Evolutionary conservation across 306 rosid genomes (phyloP).

Genomic region (Hippophae tibetana): DNA sequence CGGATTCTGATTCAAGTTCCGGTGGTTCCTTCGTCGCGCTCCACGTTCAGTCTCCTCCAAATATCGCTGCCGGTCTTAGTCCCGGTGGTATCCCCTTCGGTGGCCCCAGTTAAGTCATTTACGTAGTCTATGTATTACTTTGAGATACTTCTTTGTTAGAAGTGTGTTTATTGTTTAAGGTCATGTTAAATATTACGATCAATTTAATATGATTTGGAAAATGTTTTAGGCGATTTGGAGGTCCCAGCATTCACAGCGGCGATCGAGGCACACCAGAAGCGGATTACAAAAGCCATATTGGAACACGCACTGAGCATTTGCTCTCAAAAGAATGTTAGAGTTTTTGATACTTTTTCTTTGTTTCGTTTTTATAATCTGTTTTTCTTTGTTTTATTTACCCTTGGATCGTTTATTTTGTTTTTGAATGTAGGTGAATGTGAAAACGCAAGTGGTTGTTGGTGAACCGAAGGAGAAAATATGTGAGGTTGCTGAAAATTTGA

Average conservation of each 20-base stretch:
- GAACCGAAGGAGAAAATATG: constrained; percentile 91
- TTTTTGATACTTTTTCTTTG: constrained; percentile 2
- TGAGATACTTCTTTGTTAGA: neutral
- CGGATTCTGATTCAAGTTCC: constrained; percentile 23
- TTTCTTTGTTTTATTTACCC: neutral
- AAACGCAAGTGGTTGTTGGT: constrained; percentile 64
- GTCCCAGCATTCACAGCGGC: constrained; percentile 91
- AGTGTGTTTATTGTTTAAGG: neutral
- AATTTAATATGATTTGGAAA: neutral
- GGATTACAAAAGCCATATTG: constrained; percentile 59
- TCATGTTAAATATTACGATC: neutral
- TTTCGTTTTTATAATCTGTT: neutral
- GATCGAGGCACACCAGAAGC: constrained; percentile 83
- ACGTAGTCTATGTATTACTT: neutral
- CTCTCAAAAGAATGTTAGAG: constrained; percentile 35
- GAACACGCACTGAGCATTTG: constrained; percentile 59
- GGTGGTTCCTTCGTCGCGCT: constrained; percentile 39
- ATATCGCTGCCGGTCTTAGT: constrained; percentile 60
- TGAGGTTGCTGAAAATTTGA: constrained; percentile 52
- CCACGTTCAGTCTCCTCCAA: constrained; percentile 79
- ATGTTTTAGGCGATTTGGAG: constrained; percentile 46
- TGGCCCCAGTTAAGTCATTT: constrained; percentile 57
- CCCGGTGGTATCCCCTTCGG: constrained; percentile 80
- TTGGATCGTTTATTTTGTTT: constrained; percentile 2
- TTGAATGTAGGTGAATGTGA: constrained; percentile 35